A percentile compares a stretch with the other conserved stretches of the same genome.
Evolutionary conservation across 2,329 filamentous ascomycete genomes (phyloP).

Genomic region (Trichoderma breve): DNA sequence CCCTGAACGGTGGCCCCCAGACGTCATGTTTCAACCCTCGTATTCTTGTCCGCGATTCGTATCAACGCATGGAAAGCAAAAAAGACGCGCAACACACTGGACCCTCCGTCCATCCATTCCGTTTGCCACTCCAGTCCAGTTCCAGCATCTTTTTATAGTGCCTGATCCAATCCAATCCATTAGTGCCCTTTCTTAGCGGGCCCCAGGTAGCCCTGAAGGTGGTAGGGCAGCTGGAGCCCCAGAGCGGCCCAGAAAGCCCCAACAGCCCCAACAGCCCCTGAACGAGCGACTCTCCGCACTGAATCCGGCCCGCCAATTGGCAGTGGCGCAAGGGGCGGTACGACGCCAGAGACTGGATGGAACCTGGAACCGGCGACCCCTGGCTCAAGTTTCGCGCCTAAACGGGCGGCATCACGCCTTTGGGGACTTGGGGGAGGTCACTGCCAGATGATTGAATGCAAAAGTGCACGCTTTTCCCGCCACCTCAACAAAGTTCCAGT

Average conservation of each 20-base stretch:
- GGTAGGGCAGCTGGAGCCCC: background rate
- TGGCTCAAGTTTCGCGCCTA: slow-evolving; percentile 4
- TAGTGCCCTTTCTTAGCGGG: background rate
- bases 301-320: background rate
- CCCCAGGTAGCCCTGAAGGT: background rate
- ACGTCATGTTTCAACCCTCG: background rate
- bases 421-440: background rate
- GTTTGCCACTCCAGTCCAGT: slow-evolving; percentile 1
- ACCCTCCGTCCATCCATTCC: background rate
- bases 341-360: background rate
- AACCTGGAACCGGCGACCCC: background rate
- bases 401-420: background rate
- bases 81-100: background rate
- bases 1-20: background rate
- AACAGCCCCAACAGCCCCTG: background rate
- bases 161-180: background rate
- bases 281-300: background rate
- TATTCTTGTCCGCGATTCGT: slow-evolving; percentile 17
- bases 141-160: background rate
- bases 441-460: background rate
- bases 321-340: slow-evolving; percentile 3
- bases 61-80: background rate
- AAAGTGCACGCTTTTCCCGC: background rate
- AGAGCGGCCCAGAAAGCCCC: background rate
- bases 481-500: background rate